A percentile compares a stretch with the other conserved stretches of the same genome.
phyloP scores from a whole-genome alignment of 352 stramenopile species.

The Phytopythium mirpurense region DNA sequence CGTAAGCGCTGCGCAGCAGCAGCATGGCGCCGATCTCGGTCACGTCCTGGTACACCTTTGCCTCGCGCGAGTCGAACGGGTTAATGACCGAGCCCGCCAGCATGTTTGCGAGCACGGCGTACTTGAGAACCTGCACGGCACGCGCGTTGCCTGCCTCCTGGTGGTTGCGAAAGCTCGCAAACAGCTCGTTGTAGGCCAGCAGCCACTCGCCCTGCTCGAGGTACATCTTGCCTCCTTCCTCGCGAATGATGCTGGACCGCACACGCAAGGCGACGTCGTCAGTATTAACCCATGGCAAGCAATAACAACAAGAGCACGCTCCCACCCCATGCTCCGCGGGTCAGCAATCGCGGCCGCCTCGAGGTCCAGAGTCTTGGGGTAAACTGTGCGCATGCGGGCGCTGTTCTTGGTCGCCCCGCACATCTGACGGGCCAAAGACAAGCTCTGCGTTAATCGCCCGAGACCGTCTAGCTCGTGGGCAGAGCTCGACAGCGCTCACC shows the following conservation, averaged over 20 bases:
- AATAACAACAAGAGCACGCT: background rate
- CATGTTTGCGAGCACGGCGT: conserved; percentile 92
- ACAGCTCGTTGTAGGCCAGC: conserved; percentile 93
- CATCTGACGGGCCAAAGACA: conserved; percentile 31
- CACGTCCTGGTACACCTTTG: conserved; percentile 88
- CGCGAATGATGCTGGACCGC: conserved; percentile 66
- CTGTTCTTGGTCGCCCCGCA: conserved; percentile 86
- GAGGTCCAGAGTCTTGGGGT: conserved; percentile 88
- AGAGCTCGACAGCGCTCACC: conserved; percentile 15
- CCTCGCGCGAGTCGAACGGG: conserved; percentile 91
- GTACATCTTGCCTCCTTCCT: conserved; percentile 94
- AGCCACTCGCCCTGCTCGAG: conserved; percentile 87
- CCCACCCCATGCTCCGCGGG: conserved; percentile 88
- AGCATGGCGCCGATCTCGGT: conserved; percentile 78
- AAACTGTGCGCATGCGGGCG: conserved; percentile 85
- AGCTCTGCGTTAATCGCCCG: background rate
- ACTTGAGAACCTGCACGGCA: conserved; percentile 90
- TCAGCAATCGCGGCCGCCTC: conserved; percentile 82
- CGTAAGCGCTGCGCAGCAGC: conserved; percentile 63
- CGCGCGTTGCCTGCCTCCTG: conserved; percentile 87
- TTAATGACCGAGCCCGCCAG: conserved; percentile 90
- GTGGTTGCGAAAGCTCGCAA: conserved; percentile 92
- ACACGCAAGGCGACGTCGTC: background rate
- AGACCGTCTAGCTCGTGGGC: background rate
- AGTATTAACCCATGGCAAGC: background rate